Evolutionary conservation across 768 basidiomycete species (phyloP).

Genomic region (Cystofilobasidium macerans): DNA sequence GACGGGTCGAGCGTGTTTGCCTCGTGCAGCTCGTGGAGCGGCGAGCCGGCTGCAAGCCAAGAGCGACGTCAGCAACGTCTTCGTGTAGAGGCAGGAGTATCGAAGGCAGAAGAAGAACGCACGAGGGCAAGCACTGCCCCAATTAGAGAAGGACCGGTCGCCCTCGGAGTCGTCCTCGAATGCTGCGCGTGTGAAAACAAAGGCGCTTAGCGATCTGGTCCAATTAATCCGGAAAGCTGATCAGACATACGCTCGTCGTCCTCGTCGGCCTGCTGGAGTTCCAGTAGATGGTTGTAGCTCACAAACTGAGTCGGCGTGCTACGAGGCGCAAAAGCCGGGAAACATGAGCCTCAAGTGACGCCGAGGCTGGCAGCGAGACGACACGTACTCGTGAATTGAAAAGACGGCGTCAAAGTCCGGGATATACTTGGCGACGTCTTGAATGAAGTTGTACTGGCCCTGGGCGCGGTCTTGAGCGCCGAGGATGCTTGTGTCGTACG

Average conservation of each 20-base stretch:
- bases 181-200: no score
- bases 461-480: conserved; percentile 30
- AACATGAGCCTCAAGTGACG: not conserved
- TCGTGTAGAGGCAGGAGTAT: not conserved
- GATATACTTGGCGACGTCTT: conserved; percentile 20
- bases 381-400: conserved; percentile 29
- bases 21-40: not conserved
- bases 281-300: conserved; percentile 29
- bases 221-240: not conserved
- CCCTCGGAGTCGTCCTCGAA: conserved; percentile 15
- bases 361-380: not conserved
- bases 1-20: not conserved
- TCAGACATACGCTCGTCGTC: conserved; percentile 33
- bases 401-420: conserved; percentile 30
- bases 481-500: conserved; percentile 24
- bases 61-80: not conserved
- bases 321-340: not conserved
- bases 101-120: not conserved
- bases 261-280: conserved; percentile 29
- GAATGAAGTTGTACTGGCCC: conserved; percentile 30
- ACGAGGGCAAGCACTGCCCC: conserved; percentile 22
- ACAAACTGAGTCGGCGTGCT: conserved; percentile 30
- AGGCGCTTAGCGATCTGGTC: no score
- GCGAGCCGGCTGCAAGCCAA: not conserved
- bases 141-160: conserved; percentile 14